A percentile compares a stretch with the other conserved stretches of the same genome.
These are phyloP conservation scores for Paramecium sonneborni DNA, from an alignment of 73 alveolate species.

Conservation along the genomic window DNA sequence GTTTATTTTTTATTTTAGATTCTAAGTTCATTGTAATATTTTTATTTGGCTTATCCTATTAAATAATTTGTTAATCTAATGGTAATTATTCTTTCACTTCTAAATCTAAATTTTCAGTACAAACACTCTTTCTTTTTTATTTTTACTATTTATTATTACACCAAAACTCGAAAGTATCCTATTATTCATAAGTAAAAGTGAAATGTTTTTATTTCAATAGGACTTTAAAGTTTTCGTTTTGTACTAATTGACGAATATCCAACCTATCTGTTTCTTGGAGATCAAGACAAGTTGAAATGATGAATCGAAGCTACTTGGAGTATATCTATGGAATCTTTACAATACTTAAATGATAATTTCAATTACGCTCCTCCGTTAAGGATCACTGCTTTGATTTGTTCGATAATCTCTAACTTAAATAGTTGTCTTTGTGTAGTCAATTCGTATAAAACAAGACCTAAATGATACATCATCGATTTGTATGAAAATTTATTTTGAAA, in stretches of 20 bases:
- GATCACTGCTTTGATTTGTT: not conserved
- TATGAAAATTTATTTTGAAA: not conserved
- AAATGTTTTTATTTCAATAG: not conserved
- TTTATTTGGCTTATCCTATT: not conserved
- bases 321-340: slow-evolving; percentile 17
- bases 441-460: slow-evolving; percentile 20
- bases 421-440: not conserved
- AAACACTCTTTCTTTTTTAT: not conserved
- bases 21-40: not conserved
- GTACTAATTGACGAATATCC: not conserved
- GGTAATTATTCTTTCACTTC: not conserved
- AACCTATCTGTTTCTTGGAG: slow-evolving; percentile 10
- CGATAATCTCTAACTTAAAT: not conserved
- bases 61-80: not conserved
- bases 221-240: slow-evolving; percentile 14
- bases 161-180: slow-evolving; percentile 14
- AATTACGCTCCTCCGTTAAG: slow-evolving; percentile 49
- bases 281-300: not conserved
- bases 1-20: not conserved
- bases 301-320: not conserved
- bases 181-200: slow-evolving; percentile 21
- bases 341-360: not conserved
- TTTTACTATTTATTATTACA: not conserved
- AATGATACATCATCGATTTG: not conserved
- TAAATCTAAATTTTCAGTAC: not conserved